Evolutionary conservation across 129 eudicot genomes (phyloP).

Genomic region (Saussurea involucrata): DNA sequence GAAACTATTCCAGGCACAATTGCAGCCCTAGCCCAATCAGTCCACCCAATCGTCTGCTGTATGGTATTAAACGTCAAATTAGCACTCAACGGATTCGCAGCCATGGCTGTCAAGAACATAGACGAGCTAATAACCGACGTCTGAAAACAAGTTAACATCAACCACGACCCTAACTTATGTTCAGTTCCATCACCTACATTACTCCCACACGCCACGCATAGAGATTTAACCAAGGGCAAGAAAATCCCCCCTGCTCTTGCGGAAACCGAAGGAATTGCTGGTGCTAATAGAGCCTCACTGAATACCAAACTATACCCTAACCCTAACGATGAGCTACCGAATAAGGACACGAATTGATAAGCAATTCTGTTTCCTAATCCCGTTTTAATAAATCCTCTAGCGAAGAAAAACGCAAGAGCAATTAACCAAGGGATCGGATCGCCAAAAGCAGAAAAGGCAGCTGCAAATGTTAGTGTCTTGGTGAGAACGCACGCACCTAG

Average conservation of each 20-base stretch:
- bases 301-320: constrained; percentile 86
- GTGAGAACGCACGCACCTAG: constrained; percentile 80
- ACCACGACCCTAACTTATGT: constrained; percentile 76
- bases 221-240: constrained; percentile 70
- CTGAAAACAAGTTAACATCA: constrained; percentile 91
- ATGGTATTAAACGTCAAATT: constrained; percentile 68
- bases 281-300: constrained; percentile 85
- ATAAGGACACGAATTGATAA: constrained; percentile 72
- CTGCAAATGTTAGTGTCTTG: constrained; percentile 80
- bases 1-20: constrained; percentile 87
- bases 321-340: constrained; percentile 72
- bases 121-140: constrained; percentile 76
- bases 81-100: constrained; percentile 81
- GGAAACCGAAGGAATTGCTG: constrained; percentile 88
- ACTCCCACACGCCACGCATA: constrained; percentile 88
- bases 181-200: constrained; percentile 96
- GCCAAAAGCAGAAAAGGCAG: constrained; percentile 94
- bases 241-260: constrained; percentile 95
- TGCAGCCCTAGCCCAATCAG: constrained; percentile 93
- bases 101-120: constrained; percentile 98
- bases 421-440: constrained; percentile 95
- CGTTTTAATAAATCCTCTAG: constrained; percentile 87
- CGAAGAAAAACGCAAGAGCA: constrained; percentile 90
- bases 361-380: constrained; percentile 93
- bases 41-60: constrained; percentile 76